phyloP scores from a whole-genome alignment of 2,329 filamentous ascomycete species.

The Colletotrichum coccodes region DNA sequence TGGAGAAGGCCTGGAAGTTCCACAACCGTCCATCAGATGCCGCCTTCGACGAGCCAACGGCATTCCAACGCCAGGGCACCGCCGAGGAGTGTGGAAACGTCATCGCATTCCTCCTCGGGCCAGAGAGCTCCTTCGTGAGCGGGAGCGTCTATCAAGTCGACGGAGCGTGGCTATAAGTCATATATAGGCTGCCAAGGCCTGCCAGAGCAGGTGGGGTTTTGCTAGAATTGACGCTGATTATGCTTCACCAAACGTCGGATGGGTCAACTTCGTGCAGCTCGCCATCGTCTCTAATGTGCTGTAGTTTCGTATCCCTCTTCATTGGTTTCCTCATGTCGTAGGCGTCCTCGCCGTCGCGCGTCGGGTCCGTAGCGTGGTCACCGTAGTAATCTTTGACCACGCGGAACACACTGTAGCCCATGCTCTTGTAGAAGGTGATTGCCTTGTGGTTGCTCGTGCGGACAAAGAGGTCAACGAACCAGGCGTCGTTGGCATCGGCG shows the following conservation, averaged over 20 bases:
- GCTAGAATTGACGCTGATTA: not conserved
- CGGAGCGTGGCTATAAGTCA: constrained; percentile 50
- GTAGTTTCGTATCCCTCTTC: constrained; percentile 78
- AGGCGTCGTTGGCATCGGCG: constrained; percentile 84
- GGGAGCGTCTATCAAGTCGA: constrained; percentile 58
- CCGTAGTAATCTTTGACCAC: constrained; percentile 93
- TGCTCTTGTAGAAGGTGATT: constrained; percentile 86
- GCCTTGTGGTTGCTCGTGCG: constrained; percentile 88
- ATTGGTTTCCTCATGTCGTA: constrained; percentile 97
- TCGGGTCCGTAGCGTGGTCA: constrained; percentile 77
- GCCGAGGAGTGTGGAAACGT: constrained; percentile 58
- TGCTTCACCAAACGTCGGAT: constrained; percentile 82
- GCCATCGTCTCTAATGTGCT: constrained; percentile 84
- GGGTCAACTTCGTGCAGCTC: constrained; percentile 82
- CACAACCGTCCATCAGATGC: constrained; percentile 45
- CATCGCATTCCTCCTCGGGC: constrained; percentile 58
- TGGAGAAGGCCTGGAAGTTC: constrained; percentile 54
- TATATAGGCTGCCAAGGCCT: not conserved
- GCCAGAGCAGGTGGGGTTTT: not conserved
- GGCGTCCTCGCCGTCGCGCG: constrained; percentile 80
- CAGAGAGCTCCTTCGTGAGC: constrained; percentile 57
- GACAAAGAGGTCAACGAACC: constrained; percentile 97
- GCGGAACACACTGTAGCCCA: constrained; percentile 93
- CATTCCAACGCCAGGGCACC: constrained; percentile 55
- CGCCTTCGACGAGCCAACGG: constrained; percentile 53